phyloP scores from a whole-genome alignment of 306 rosid species.

The Alnus glutinosa region DNA sequence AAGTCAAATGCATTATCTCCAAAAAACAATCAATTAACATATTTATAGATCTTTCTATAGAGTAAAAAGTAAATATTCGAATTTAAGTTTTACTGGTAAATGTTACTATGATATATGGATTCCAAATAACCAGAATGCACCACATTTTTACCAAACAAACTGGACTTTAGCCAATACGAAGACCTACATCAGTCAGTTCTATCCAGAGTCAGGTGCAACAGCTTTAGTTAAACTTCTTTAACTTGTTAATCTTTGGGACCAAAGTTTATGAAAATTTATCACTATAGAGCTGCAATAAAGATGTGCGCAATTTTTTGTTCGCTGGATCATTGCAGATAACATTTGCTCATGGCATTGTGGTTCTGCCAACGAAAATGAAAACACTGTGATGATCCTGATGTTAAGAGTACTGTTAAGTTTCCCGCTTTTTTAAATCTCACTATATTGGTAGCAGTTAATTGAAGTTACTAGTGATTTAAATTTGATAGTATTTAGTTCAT shows the following conservation, averaged over 20 bases:
- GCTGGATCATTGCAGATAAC: neutral
- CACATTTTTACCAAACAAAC: too few species aligned
- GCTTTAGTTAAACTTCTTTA: neutral
- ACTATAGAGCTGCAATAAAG: neutral
- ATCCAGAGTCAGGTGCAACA: neutral
- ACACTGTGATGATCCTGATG: too few species aligned
- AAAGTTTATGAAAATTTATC: too few species aligned
- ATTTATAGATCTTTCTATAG: too few species aligned
- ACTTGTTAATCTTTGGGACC: too few species aligned
- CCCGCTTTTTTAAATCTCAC: neutral
- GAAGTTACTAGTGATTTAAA: too few species aligned
- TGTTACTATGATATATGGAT: neutral
- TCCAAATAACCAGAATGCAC: too few species aligned
- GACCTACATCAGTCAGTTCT: neutral
- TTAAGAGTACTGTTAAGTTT: neutral
- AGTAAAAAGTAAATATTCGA: neutral
- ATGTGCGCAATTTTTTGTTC: too few species aligned
- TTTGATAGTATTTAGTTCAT: neutral
- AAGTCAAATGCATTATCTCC: neutral
- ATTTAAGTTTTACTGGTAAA: neutral
- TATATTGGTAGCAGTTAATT: too few species aligned
- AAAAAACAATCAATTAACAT: neutral
- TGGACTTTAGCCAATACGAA: too few species aligned
- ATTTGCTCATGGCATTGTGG: neutral
- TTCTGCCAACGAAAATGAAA: too few species aligned